These are phyloP conservation scores for Anacardium occidentale DNA, from an alignment of 345 rosid species.

Conservation along the genomic window DNA sequence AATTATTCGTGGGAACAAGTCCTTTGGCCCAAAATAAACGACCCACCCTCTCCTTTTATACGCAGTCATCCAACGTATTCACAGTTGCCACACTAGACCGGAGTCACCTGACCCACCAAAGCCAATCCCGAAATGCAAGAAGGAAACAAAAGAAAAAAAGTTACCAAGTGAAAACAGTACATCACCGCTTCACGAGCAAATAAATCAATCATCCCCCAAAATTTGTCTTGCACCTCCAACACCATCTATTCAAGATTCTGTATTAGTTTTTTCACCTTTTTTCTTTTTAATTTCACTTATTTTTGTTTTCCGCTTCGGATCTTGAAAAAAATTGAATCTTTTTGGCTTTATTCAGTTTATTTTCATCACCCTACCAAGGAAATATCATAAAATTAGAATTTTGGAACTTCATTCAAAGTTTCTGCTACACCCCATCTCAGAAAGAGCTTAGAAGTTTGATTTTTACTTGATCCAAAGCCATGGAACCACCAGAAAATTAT, in stretches of 20 bases:
- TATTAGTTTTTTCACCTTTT: background rate
- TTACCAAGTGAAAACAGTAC: background rate
- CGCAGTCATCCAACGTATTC: background rate
- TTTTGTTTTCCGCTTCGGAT: background rate
- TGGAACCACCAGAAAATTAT: conserved; percentile 58
- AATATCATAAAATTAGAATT: background rate
- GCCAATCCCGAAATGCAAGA: background rate
- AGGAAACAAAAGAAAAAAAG: background rate
- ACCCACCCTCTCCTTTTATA: background rate
- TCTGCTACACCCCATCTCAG: background rate
- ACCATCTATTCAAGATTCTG: background rate
- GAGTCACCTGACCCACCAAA: background rate
- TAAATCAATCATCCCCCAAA: background rate
- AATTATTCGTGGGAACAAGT: no score
- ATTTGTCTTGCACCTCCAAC: background rate
- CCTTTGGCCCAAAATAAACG: background rate
- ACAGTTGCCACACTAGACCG: conserved; percentile 16
- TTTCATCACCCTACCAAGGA: background rate
- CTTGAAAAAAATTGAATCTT: background rate
- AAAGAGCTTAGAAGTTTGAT: background rate
- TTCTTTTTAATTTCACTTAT: no score
- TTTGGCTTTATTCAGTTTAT: background rate
- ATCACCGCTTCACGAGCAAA: background rate
- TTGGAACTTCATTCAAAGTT: background rate
- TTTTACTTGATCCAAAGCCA: conserved; percentile 24